Percentiles rank a stretch among this genome's conserved stretches.
Evolutionary conservation across 306 rosid genomes (phyloP).

Genomic region (Vicia sativa): DNA sequence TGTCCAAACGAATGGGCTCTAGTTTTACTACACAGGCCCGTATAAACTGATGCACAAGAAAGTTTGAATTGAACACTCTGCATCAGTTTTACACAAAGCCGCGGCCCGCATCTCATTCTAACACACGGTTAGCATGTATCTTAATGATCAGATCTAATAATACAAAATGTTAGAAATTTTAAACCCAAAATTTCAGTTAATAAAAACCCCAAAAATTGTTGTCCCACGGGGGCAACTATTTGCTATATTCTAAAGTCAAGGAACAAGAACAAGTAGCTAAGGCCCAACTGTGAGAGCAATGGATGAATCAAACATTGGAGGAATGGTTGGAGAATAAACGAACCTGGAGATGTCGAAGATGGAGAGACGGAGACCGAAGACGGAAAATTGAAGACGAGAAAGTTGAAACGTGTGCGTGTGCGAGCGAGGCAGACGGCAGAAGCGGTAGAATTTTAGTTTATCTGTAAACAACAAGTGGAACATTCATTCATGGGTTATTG

Average conservation of each 20-base stretch:
- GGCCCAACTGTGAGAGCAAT: not conserved
- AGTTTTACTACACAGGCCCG: no score
- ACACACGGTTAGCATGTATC: constrained; percentile 12
- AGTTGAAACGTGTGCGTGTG: no score
- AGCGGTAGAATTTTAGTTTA: no score
- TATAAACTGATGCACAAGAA: no score
- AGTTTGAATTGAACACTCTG: constrained; percentile 29
- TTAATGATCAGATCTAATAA: not conserved
- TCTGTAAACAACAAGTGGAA: no score
- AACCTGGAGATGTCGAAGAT: no score
- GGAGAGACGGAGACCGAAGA: no score
- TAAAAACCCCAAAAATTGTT: constrained; percentile 1
- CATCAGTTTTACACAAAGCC: constrained; percentile 44
- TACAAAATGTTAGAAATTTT: not conserved
- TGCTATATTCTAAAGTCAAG: constrained; percentile 16
- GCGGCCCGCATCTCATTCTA: constrained; percentile 48
- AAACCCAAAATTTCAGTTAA: not conserved
- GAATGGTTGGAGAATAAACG: constrained; percentile 36
- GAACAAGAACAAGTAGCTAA: constrained; percentile 8
- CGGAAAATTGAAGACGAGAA: no score
- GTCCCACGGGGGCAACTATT: not conserved
- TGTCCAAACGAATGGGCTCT: no score
- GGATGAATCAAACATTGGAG: constrained; percentile 19
- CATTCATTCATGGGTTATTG: no score
- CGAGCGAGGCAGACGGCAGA: no score